Evolutionary conservation across 2,329 filamentous ascomycete genomes (phyloP), one percentile per base, ranked within the genome.

Genomic region (Ophiostoma sp.): DNA sequence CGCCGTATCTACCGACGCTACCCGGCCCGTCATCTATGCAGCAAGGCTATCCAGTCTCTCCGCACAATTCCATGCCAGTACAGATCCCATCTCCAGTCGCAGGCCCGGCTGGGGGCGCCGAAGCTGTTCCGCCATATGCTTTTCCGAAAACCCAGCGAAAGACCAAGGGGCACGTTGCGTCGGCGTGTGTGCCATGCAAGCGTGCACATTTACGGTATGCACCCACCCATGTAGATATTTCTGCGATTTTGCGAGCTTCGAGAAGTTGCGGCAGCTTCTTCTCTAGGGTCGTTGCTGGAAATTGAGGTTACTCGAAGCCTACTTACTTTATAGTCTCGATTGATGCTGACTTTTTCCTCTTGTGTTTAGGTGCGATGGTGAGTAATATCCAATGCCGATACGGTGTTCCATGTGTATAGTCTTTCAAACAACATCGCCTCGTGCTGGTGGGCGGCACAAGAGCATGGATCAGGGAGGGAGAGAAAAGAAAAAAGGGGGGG

Each of bases 171-270:
- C 92, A 95, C 81, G 92, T 94, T 69, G 90, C 91, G 68, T 94
- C 91, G 48, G 92, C 92, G 35, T 95, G 92, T 77, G 89, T 94
- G 74, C 92, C 93, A 72, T 95, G 92, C 81, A 94, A 94, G 78
- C 89, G 88, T 78, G 92, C 92, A 52, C 92, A 95, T 85, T 84
- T 95, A 73, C 84, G 87, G 86, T 89, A 80, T 77, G 82, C 35
- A 23, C 7, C 41, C 48, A 15, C 4, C 31, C 69, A 69, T 57
- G 23, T 68, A 65, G 5, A 35, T 52, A 31, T 33, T 52, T 52
- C 4, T 13, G 33, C 44, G 10, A 8, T 27, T 11, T 57, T 57
- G 39, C 33, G 20, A 23, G 35, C 41, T 23, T 64, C 31, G n/a
- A 64, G 8, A 8, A 11, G 8, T 20, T 64, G 17, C 15, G 17